Base-by-base conservation (phyloP, 108 stramenopile species). In the Aurantiochytrium sp. region DNA sequence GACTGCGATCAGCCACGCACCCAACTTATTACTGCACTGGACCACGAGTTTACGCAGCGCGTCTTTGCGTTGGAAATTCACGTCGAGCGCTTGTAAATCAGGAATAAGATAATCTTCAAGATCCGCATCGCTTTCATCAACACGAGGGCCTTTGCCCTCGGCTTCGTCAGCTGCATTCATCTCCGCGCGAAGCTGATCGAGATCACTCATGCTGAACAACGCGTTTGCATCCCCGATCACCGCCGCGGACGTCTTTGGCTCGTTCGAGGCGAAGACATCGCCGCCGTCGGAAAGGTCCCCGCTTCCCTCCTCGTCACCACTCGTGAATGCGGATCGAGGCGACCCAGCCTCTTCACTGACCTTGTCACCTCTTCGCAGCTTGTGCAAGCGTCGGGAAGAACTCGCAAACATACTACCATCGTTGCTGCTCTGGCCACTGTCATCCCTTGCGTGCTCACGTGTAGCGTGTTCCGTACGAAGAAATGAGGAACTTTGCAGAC, bases 121-220 rank as follows among this genome's bases (percentile, higher is more conserved):
- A 23, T 83, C 76, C 51, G 19, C 76, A 12, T 83, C 76, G n/a
- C 14, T 53, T 23, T 83, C 76, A 6, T 83, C 76, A 18, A 83
- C 6, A 35, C 76, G 49, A 19, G 45, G 64, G 14, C 42, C 28
- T 0, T 12, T 12, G 3, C 43, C 76, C 44, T 21, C 76, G 51
- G 19, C 51, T 14, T 8, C 51, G 45, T 83, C 76, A 53, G 49
- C 49, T 25, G 93, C 92, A 8, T 90, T 90, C n/a, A 96, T 97
- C 21, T 98, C 97, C 72, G 95, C 89, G 58, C 95, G 96, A 88
- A 94, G 60, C 44, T 88, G 44, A 4, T 69, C 60, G 29, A 88
- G 51, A 49, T 25, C 64, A 5, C 60, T 45, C 49, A 83, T 53
- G 28, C 49, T 23, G n/a, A 83, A 69, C 10, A 42, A 18, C 8